Evolutionary conservation across 495 filamentous ascomycete species (phyloP), one percentile per base, ranked within the genome.

Genomic region (Xylaria bambusicola): DNA sequence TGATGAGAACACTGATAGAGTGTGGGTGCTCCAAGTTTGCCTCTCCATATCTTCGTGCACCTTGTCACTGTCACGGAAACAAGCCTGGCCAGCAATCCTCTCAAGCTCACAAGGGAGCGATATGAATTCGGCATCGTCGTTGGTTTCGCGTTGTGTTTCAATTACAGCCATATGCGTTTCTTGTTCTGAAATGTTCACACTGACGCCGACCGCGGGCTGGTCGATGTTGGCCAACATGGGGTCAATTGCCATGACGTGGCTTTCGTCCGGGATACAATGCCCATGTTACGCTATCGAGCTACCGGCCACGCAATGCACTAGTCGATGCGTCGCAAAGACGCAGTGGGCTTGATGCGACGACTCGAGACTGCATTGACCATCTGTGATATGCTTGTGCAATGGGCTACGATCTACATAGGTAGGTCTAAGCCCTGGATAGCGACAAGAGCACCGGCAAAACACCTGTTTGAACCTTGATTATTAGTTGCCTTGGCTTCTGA

Each of bases 281-380:
- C 44, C n/a, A 45, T 69, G 66, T 2, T 23, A 12, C 18, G 63
- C 60, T 15, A 47, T 8, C 10, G 60, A 58, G 18, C 29, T 17
- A 10, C 57, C 20, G 2, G 66, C 58, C n/a, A 69, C 50, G 33
- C 66, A 69, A 1, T 54, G 18, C 0, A 15, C 38, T 9, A 58
- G 61, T 8, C 18, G 10, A n/a, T 61, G 58, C 29, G 65, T 61
- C 3, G 63, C 58, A 17, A 62, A 69, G 31, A 66, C 45, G 44
- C 66, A 69, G 42, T 69, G 66, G 4, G 56, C 58, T 10, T 12
- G 10, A 38, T 69, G 66, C 12, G 33, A 24, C 3, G 61, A 64
- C 13, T 63, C 66, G 26, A 63, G 52, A 33, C 40, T 52, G 27
- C 66, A 69, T 12, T 66, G 58, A 9, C 57, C 27, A 17, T 69